Conservation (phyloP, 352 stramenopile species). For the Saprolegnia parasitica region DNA sequence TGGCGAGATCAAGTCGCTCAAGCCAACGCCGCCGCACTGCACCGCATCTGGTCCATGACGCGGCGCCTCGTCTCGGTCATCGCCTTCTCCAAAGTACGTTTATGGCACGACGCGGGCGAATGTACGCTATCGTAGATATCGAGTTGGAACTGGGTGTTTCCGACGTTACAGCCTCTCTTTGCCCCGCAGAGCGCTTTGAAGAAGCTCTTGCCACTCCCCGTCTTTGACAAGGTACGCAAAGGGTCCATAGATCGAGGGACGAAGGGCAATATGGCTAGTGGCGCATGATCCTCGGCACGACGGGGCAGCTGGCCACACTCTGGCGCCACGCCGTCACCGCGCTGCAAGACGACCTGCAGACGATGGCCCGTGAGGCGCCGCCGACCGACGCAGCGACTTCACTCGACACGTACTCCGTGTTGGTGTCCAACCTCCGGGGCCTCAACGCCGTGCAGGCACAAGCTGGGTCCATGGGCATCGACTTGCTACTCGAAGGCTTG, state of each 20-base stretch:
- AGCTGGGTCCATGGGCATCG: constrained; percentile 58
- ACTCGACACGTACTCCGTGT: constrained; percentile 39
- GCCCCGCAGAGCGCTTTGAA: background rate
- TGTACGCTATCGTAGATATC: constrained; percentile 6
- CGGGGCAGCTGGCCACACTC: constrained; percentile 32
- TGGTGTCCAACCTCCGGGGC: constrained; percentile 44
- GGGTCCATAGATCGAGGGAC: too few relatives aligned
- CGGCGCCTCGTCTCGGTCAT: background rate
- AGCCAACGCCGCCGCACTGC: background rate
- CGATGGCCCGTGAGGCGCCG: constrained; percentile 1
- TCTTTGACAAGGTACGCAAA: constrained; percentile 2
- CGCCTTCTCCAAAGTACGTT: constrained; percentile 6
- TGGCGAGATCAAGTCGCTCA: background rate
- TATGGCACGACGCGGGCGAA: background rate
- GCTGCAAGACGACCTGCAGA: constrained; percentile 17
- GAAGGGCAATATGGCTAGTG: background rate
- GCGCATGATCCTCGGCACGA: constrained; percentile 25
- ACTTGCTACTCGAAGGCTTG: constrained; percentile 54
- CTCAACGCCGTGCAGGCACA: constrained; percentile 51
- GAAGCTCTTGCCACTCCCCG: constrained; percentile 11
- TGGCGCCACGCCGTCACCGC: constrained; percentile 26
- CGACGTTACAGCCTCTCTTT: background rate
- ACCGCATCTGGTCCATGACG: background rate
- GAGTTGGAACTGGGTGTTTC: constrained; percentile 4
- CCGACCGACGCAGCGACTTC: constrained; percentile 34